phyloP scores from a whole-genome alignment of 495 filamentous ascomycete genomes.

The Penicillium bovifimosum region DNA sequence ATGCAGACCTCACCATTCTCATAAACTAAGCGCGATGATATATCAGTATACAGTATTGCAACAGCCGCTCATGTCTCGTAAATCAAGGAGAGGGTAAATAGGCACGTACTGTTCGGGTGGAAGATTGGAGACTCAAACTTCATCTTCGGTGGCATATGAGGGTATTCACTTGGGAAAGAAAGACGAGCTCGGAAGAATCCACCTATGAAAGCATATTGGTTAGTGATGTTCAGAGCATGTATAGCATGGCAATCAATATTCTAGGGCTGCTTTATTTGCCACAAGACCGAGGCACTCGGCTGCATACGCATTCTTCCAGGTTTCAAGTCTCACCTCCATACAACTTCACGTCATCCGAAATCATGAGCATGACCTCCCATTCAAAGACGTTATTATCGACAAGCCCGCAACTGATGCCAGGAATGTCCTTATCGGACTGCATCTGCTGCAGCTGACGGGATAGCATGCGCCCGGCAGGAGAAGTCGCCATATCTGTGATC shows the following conservation, averaged over 20 bases:
- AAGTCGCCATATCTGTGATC: constrained; percentile 40
- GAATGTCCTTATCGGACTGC: constrained; percentile 84
- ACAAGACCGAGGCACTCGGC: background rate
- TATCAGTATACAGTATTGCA: background rate
- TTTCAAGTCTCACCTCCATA: constrained; percentile 67
- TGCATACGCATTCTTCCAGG: too few relatives aligned
- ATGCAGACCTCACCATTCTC: constrained; percentile 88
- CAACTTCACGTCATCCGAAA: constrained; percentile 90
- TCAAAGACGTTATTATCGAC: constrained; percentile 90
- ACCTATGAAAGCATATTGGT: constrained; percentile 43
- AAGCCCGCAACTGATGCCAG: constrained; percentile 88
- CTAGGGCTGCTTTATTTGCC: background rate
- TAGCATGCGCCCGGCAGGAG: constrained; percentile 68
- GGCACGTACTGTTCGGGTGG: constrained; percentile 75
- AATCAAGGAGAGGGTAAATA: background rate
- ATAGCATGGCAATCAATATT: background rate
- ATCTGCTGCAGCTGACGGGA: constrained; percentile 86
- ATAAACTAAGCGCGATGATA: constrained; percentile 55
- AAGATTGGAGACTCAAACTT: constrained; percentile 86
- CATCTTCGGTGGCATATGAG: constrained; percentile 83
- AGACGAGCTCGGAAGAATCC: constrained; percentile 84
- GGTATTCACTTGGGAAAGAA: constrained; percentile 76
- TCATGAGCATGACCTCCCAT: constrained; percentile 99
- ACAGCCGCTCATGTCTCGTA: too few relatives aligned
- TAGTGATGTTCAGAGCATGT: background rate